phyloP scores from a whole-genome alignment of 768 basidiomycete genomes.

The Lepiota brunneoincarnata region DNA sequence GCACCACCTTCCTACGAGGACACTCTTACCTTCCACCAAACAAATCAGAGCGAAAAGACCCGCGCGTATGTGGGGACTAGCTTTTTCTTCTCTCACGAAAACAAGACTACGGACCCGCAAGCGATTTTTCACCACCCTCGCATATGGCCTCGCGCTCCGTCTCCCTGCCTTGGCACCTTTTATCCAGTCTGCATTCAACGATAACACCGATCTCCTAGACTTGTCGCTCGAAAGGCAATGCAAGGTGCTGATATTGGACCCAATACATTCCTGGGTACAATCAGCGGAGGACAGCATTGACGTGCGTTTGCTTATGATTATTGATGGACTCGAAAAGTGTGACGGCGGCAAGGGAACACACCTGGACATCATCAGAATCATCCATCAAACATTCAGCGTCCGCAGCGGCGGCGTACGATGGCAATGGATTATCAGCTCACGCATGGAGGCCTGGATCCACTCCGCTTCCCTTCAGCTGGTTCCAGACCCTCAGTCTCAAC shows the following conservation, averaged over 20 bases:
- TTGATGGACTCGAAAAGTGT: neutral
- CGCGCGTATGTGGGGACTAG: neutral
- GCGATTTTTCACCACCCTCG: conserved; percentile 1
- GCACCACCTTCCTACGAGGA: neutral
- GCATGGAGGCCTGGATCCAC: conserved; percentile 2
- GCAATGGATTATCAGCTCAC: conserved; percentile 3
- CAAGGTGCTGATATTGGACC: neutral
- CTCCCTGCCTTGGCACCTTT: neutral
- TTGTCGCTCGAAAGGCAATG: neutral
- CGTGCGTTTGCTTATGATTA: neutral
- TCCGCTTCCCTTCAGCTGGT: neutral
- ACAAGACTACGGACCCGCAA: neutral
- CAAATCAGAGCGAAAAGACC: no score
- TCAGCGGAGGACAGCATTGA: neutral
- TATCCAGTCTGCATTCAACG: neutral
- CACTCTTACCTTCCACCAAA: no score
- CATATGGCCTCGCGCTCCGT: neutral
- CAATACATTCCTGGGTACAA: neutral
- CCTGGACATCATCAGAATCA: neutral
- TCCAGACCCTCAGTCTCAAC: neutral
- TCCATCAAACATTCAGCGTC: neutral
- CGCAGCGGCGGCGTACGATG: neutral
- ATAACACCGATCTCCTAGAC: neutral
- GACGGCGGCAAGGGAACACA: neutral
- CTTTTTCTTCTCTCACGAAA: neutral